Conservation (phyloP, 164 flowering plant genomes). For the Dillenia suffruticosa region DNA sequence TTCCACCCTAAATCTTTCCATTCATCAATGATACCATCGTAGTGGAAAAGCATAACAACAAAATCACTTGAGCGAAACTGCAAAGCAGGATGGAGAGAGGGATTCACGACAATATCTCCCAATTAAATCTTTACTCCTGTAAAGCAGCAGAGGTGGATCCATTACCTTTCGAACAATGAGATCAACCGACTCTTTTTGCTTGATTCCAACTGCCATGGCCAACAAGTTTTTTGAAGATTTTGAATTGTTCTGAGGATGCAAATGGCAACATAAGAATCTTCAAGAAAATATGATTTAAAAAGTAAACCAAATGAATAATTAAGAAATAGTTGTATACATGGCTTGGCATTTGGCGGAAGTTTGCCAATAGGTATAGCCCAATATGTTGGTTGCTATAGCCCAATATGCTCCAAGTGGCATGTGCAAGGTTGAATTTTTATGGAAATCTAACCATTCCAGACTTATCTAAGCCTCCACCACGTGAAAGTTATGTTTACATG, state of each 20-base stretch:
- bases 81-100: conserved; percentile 1
- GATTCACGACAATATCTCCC: conserved; percentile 1
- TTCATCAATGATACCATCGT: conserved; percentile 72
- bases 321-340: too few relatives aligned
- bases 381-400: too few relatives aligned
- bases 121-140: not conserved
- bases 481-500: too few relatives aligned
- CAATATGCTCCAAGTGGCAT: too few relatives aligned
- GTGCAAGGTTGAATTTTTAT: too few relatives aligned
- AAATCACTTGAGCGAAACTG: conserved; percentile 69
- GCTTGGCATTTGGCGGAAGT: too few relatives aligned
- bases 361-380: too few relatives aligned
- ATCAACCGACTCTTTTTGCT: conserved; percentile 63
- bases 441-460: too few relatives aligned
- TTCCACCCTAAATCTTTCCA: conserved; percentile 76
- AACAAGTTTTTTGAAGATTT: conserved; percentile 47
- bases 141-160: not conserved
- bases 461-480: too few relatives aligned
- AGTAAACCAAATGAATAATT: too few relatives aligned
- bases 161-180: conserved; percentile 69
- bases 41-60: conserved; percentile 82
- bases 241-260: conserved; percentile 23
- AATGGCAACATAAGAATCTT: not conserved
- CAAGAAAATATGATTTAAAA: not conserved
- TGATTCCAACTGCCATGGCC: conserved; percentile 82